Evolutionary conservation across 2,329 filamentous ascomycete species (phyloP), one percentile per base, ranked within the genome.

Genomic region (Xylaria hypoxylon): DNA sequence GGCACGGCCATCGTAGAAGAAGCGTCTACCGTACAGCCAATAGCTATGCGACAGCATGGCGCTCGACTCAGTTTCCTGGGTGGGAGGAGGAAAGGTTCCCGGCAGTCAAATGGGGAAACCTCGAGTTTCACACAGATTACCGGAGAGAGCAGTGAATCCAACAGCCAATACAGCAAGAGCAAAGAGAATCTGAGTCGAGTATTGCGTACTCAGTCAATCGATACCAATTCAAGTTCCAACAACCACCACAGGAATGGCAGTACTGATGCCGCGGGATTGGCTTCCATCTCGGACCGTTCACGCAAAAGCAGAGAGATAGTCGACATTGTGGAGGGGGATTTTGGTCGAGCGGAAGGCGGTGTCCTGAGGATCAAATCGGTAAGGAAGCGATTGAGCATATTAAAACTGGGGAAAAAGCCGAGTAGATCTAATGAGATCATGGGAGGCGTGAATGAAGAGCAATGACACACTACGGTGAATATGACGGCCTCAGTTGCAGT

Each of bases 331-430:
- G 76, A 77, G 48, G 72, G 71, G 24, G 72, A 74, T 50, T 63
- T 73, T 11, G 72, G 75, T 7, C 74, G 70, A 35, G 77, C 75
- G 48, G 82, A 79, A 42, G 75, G 77, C 31, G 78, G 80, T 3
- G 75, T 81, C 42, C 77, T 79, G 62, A 84, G 84, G 74, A 86
- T 86, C 59, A 87, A 86, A 40, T 91, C 89, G 64, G 87, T 96
- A 71, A 89, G 90, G 80, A 95, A 93, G 81, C 82, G 93, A 74
- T 83, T 96, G 71, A 96, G 92, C 77, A 83, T 94, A 73, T 83
- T 96, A 74, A 92, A 91, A 77, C 84, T 94, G 57, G 90, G 91
- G 33, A 90, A 89, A 77, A 93, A 92, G 80, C 82, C 82, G 51
- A 88, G 86, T 75, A 90, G 88, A 77, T 81, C 78, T 55, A 83